A percentile compares a stretch with the other conserved stretches of the same genome.
These are phyloP conservation scores for Sporobolomyces phaffii DNA, from an alignment of 768 basidiomycete species.

Conservation along the genomic window DNA sequence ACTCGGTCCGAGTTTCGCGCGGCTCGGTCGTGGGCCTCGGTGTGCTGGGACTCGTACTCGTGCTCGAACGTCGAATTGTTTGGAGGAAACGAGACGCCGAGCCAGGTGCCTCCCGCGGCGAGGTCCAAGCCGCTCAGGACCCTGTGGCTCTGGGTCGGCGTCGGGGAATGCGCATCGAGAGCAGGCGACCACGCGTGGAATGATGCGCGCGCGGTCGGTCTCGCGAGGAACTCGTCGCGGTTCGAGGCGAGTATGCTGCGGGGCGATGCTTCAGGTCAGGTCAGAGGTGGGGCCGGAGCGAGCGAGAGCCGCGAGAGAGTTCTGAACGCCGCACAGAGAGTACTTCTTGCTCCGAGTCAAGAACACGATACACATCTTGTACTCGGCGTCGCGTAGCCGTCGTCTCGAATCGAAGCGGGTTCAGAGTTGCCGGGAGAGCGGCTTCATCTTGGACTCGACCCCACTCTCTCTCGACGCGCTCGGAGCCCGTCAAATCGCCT, in stretches of 20 bases:
- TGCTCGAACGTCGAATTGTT: not conserved
- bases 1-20: too few species aligned
- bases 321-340: not conserved
- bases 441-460: too few species aligned
- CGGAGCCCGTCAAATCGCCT: not conserved
- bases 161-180: not conserved
- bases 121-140: conserved; percentile 45
- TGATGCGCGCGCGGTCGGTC: conserved; percentile 44
- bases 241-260: conserved; percentile 46
- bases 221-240: conserved; percentile 47
- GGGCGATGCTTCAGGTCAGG: not conserved
- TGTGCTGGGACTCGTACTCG: not conserved
- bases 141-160: not conserved
- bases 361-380: conserved; percentile 30
- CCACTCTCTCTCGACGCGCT: too few species aligned
- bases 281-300: not conserved
- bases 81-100: conserved; percentile 44
- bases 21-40: too few species aligned
- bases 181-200: conserved; percentile 43
- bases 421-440: too few species aligned
- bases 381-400: not conserved
- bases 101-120: conserved; percentile 47
- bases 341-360: not conserved
- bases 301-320: not conserved
- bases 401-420: too few species aligned